Percentiles rank a stretch among this genome's conserved stretches.
Evolutionary conservation across 1,139 yeast genomes (phyloP).

Genomic region (Saccharomyces pastorianus): DNA sequence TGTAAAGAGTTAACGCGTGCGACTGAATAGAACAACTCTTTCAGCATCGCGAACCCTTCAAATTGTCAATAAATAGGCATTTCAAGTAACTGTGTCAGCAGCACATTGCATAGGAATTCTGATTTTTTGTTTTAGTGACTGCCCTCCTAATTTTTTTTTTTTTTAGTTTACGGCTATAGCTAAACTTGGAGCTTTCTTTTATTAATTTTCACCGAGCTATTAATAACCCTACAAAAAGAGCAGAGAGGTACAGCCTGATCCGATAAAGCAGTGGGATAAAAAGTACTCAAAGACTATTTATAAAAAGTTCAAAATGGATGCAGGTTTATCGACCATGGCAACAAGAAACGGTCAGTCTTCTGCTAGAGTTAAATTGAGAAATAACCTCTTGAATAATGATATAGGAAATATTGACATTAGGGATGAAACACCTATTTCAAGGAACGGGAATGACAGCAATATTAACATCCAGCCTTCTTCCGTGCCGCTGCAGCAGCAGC

Average conservation of each 20-base stretch:
- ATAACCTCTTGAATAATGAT: constrained; percentile 32
- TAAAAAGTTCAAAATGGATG: constrained; percentile 11
- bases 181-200: background rate
- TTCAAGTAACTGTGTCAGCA: background rate
- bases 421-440: constrained; percentile 32
- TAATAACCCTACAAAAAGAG: background rate
- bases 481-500: constrained; percentile 1
- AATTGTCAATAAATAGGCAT: background rate
- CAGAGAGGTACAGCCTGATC: background rate
- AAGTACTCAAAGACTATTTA: too few species aligned
- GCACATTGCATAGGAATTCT: background rate
- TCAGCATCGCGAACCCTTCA: background rate
- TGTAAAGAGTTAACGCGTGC: background rate
- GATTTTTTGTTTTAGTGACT: background rate
- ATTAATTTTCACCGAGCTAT: too few species aligned
- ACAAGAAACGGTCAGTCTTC: constrained; percentile 8
- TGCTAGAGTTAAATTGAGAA: constrained; percentile 24
- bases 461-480: background rate
- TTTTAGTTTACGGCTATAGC: background rate
- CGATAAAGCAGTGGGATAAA: background rate
- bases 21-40: background rate
- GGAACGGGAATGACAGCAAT: background rate
- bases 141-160: background rate
- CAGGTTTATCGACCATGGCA: constrained; percentile 14
- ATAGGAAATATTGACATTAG: constrained; percentile 38